Evolutionary conservation across 345 rosid species (phyloP).

Genomic region (Citrus hindsii): DNA sequence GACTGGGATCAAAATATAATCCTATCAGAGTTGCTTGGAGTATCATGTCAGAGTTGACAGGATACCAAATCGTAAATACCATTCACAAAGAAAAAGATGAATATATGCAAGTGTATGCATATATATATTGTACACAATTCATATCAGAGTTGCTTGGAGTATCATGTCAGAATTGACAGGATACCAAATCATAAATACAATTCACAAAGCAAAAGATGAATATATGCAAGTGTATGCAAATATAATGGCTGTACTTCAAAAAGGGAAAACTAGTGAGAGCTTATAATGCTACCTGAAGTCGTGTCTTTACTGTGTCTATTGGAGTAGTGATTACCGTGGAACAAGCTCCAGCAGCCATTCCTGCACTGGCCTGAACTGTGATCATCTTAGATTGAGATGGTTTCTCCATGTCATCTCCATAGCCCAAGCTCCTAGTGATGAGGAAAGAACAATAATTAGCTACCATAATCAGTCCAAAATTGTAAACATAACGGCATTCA

Average conservation of each 20-base stretch:
- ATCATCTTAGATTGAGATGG: slow-evolving; percentile 61
- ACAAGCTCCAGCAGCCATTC: slow-evolving; percentile 61
- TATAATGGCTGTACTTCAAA: neutral
- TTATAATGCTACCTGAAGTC: slow-evolving; percentile 47
- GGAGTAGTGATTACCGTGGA: slow-evolving; percentile 61
- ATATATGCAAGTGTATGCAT: neutral
- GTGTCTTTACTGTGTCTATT: slow-evolving; percentile 59
- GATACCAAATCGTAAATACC: neutral
- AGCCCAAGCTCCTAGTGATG: slow-evolving; percentile 46
- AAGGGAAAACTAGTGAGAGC: neutral
- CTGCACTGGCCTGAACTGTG: slow-evolving; percentile 53
- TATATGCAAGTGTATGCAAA: neutral
- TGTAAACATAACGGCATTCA: neutral
- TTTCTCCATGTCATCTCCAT: slow-evolving; percentile 38
- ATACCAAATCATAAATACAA: neutral
- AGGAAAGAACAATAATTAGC: neutral
- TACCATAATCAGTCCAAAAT: neutral
- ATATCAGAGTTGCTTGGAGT: neutral
- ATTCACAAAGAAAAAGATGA: neutral
- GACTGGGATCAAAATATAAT: neutral
- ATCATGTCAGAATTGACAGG: neutral
- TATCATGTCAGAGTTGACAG: neutral
- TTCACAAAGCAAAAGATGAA: neutral
- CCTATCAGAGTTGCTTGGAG: neutral
- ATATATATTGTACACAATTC: neutral